phyloP scores from a whole-genome alignment of 2,329 filamentous ascomycete genomes.

The Zymoseptoria brevis region DNA sequence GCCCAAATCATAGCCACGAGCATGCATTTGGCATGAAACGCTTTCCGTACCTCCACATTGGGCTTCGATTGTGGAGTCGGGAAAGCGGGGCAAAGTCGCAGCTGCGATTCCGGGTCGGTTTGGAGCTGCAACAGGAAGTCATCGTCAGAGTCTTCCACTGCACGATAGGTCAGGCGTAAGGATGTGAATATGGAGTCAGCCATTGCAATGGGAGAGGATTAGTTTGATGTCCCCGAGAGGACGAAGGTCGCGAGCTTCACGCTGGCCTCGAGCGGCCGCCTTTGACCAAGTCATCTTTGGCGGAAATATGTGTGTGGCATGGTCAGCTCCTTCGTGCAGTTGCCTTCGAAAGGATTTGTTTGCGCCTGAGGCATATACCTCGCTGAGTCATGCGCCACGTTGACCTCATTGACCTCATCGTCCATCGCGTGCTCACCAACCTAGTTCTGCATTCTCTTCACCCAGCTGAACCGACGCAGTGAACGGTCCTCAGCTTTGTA shows the following conservation, averaged over 20 bases:
- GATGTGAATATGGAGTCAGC: background rate
- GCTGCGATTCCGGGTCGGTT: background rate
- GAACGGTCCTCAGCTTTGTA: too few relatives aligned
- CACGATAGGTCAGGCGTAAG: background rate
- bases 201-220: background rate
- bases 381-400: background rate
- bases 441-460: too few relatives aligned
- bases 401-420: too few relatives aligned
- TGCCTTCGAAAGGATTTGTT: background rate
- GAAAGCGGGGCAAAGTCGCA: conserved; percentile 1
- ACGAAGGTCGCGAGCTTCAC: too few relatives aligned
- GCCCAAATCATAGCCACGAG: background rate
- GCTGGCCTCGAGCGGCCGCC: too few relatives aligned
- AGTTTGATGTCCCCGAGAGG: too few relatives aligned
- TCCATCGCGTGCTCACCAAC: too few relatives aligned
- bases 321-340: too few relatives aligned
- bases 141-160: conserved; percentile 1
- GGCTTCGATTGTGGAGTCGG: background rate
- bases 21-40: background rate
- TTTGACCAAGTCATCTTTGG: too few relatives aligned
- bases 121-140: conserved; percentile 1
- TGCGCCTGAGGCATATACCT: background rate
- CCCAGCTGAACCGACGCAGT: too few relatives aligned
- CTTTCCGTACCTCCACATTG: background rate
- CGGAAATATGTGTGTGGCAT: too few relatives aligned